Evolutionary conservation across 495 filamentous ascomycete species (phyloP).

Genomic region (Talaromyces proteolyticus): DNA sequence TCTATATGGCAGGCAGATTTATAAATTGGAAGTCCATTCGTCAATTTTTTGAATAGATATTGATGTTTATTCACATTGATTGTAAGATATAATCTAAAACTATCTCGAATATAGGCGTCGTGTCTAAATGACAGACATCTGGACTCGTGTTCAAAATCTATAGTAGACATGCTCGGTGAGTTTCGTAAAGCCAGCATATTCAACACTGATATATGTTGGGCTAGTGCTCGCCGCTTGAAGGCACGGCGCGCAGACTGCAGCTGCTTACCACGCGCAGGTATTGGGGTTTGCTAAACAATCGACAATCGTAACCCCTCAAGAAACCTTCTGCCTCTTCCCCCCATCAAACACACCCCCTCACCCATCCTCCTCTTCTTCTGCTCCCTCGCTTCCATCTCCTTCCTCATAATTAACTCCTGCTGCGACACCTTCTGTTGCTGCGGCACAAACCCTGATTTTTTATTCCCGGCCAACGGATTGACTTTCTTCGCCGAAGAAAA

Average conservation of each 20-base stretch:
- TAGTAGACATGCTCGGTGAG: too few relatives aligned
- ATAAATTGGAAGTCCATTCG: too few relatives aligned
- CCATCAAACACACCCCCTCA: slow-evolving; percentile 9
- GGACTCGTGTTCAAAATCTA: too few relatives aligned
- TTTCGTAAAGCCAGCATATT: too few relatives aligned
- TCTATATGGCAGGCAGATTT: too few relatives aligned
- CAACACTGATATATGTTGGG: too few relatives aligned
- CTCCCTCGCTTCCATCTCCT: slow-evolving; percentile 66
- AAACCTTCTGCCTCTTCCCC: slow-evolving; percentile 16
- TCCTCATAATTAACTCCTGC: slow-evolving; percentile 87
- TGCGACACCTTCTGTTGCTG: slow-evolving; percentile 77
- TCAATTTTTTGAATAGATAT: too few relatives aligned
- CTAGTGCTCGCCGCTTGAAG: too few relatives aligned
- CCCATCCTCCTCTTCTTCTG: slow-evolving; percentile 48
- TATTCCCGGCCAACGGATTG: slow-evolving; percentile 53
- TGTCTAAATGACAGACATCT: too few relatives aligned
- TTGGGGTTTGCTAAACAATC: not conserved
- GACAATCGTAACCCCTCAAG: slow-evolving; percentile 2
- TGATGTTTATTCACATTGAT: too few relatives aligned
- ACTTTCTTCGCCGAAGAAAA: slow-evolving; percentile 58
- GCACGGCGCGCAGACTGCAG: not conserved
- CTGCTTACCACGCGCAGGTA: not conserved
- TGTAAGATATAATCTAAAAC: too few relatives aligned
- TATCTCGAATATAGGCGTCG: too few relatives aligned
- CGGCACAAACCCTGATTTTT: slow-evolving; percentile 53